Base-by-base conservation (phyloP, 352 stramenopile species). In the Plasmopara viticola region DNA sequence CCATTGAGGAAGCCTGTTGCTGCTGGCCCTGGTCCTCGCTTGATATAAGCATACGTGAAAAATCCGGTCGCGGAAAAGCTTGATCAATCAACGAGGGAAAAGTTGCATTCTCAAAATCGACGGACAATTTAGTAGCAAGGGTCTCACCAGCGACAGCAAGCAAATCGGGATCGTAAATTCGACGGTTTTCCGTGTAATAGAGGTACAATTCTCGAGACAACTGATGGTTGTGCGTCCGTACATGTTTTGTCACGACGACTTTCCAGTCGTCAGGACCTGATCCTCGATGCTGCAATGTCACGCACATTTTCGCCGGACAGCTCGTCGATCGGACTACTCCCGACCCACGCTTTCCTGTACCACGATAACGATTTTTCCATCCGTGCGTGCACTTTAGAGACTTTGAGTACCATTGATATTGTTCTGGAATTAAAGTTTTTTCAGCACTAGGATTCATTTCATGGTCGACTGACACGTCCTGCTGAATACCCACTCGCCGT, bases 301-400 rank as follows among this genome's bases (percentile, higher is more conserved):
- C 78, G 51, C 77, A 90, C 77, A 90, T 90, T 54, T 87, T 86
- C 8, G 77, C 79, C 6, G 77, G 71, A 42, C 79, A 90, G 15
- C 77, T 73, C 0, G 79, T 90, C 9, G 75, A 87, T 2, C 79
- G 70, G 13, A 86, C 71, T 2, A 78, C 73, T 2, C 73, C 69
- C 9, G 74, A 70, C 3, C 72, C 65, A n/a, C 79, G 77, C 58
- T 90, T 90, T 0, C 79, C 77, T 25, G 56, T 83, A 6, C 77
- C 73, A 17, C 79, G 74, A 37, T 82, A 66, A 7, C 79, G 74
- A 38, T 83, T 64, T 54, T 88, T 88, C 79, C 79, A 90, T 6
- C 79, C 79, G 56, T 90, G 79, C 6, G 79, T 90, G 45, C 79
- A 90, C 62, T 85, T 84, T 33, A 90, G 66, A 30, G 79, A 87